These are phyloP conservation scores for Lactarius sanguifluus DNA, from an alignment of 768 basidiomycete genomes.

Conservation along the genomic window DNA sequence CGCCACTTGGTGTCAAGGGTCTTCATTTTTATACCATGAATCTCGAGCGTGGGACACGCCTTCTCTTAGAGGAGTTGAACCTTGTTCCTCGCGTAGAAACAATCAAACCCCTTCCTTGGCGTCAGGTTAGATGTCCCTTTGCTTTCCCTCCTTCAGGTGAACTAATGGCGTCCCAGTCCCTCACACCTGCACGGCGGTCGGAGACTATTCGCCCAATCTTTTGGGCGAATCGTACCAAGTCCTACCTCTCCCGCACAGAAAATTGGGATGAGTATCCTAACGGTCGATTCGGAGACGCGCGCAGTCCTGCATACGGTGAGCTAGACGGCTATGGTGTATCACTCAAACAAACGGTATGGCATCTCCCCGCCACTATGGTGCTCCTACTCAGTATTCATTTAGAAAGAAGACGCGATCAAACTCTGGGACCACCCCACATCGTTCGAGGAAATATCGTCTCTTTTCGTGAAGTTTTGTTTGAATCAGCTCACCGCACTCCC, in stretches of 20 bases:
- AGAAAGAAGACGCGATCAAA: constrained; percentile 86
- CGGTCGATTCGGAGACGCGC: constrained; percentile 95
- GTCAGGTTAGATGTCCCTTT: constrained; percentile 60
- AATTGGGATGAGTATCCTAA: constrained; percentile 99
- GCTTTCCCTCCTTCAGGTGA: constrained; percentile 23
- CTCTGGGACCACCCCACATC: constrained; percentile 84
- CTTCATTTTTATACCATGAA: constrained; percentile 99
- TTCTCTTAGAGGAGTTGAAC: constrained; percentile 90
- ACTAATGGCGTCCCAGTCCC: constrained; percentile 51
- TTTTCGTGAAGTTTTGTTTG: constrained; percentile 85
- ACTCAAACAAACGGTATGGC: constrained; percentile 80
- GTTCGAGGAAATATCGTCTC: constrained; percentile 58
- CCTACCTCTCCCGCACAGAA: constrained; percentile 93
- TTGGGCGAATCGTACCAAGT: constrained; percentile 96
- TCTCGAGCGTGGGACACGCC: constrained; percentile 90
- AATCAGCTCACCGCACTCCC: constrained; percentile 76
- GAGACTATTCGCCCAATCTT: constrained; percentile 98
- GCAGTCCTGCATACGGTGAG: constrained; percentile 98
- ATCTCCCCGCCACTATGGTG: neutral
- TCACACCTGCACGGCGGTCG: constrained; percentile 86
- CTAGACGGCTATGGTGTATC: constrained; percentile 94
- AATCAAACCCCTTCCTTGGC: constrained; percentile 95
- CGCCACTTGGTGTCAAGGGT: constrained; percentile 79
- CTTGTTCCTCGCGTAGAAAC: constrained; percentile 87
- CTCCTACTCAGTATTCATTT: constrained; percentile 9